Evolutionary conservation across 2,329 filamentous ascomycete species (phyloP).

Genomic region (Diaporthe capsici): DNA sequence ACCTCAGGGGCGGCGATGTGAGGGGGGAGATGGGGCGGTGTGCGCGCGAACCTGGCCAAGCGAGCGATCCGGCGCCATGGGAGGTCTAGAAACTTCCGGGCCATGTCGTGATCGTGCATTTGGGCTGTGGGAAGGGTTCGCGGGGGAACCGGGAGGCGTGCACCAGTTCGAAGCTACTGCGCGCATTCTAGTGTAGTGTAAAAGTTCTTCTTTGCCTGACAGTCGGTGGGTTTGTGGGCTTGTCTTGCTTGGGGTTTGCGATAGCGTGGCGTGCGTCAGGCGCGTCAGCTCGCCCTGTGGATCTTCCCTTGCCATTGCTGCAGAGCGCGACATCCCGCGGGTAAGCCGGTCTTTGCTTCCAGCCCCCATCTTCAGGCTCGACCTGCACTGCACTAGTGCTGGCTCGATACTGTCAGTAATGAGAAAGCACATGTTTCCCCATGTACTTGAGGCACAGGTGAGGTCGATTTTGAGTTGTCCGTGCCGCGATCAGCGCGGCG

Average conservation of each 20-base stretch:
- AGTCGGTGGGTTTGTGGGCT: slow-evolving; percentile 7
- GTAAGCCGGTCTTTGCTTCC: background rate
- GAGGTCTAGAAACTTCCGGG: slow-evolving; percentile 24
- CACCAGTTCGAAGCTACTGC: slow-evolving; percentile 17
- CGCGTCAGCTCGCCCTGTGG: slow-evolving; percentile 21
- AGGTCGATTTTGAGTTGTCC: background rate
- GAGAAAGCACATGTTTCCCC: background rate
- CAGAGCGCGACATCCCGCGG: background rate
- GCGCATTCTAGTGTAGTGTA: background rate
- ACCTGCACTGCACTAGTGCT: background rate
- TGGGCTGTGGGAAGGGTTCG: background rate
- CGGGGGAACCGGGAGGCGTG: background rate
- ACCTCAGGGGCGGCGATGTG: background rate
- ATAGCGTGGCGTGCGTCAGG: slow-evolving; percentile 15
- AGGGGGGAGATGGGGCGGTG: slow-evolving; percentile 30
- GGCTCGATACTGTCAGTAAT: background rate
- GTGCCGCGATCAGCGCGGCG: slow-evolving; percentile 22
- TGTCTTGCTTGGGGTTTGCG: background rate
- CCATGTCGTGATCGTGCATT: slow-evolving; percentile 21
- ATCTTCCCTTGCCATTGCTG: background rate
- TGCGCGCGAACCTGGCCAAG: background rate
- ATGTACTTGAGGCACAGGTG: background rate
- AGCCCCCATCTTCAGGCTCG: slow-evolving; percentile 4
- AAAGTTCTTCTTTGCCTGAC: background rate
- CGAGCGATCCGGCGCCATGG: slow-evolving; percentile 12